These are phyloP conservation scores for Oryza coarctata DNA, from an alignment of 176 grass and related monocot genomes.

Conservation along the genomic window DNA sequence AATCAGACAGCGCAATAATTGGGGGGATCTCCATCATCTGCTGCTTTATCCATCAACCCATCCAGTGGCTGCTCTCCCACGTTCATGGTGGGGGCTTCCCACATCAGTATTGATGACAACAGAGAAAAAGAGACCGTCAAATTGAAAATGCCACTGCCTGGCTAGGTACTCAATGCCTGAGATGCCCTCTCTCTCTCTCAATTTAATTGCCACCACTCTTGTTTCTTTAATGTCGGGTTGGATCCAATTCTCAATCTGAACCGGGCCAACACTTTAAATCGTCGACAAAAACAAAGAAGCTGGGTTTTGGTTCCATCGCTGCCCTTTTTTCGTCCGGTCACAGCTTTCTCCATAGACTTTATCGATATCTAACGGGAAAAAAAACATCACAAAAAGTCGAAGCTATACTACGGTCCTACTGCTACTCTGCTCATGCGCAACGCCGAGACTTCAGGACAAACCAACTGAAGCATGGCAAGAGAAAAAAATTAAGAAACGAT, in stretches of 20 bases:
- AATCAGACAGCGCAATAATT: not conserved
- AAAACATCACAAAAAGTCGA: not conserved
- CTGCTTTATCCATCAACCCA: not conserved
- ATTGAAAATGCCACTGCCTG: not conserved
- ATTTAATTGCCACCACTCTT: not conserved
- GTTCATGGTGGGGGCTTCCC: constrained; percentile 27
- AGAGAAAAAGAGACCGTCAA: not conserved
- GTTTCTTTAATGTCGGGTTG: not conserved
- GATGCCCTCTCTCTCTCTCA: not conserved
- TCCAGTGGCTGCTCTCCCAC: not conserved
- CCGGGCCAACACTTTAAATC: not conserved
- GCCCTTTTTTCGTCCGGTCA: constrained; percentile 6
- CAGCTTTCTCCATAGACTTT: not conserved
- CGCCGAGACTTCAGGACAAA: not conserved
- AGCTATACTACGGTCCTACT: not conserved
- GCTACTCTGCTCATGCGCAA: not conserved
- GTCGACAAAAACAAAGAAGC: not conserved
- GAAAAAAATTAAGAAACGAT: not conserved
- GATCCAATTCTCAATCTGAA: constrained; percentile 7
- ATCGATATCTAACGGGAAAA: not conserved
- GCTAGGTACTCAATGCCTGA: not conserved
- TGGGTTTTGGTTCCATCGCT: not conserved
- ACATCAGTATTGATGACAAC: not conserved
- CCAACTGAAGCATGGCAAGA: not conserved
- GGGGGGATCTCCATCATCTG: not conserved